phyloP scores from a whole-genome alignment of 1,139 yeast genomes.

The Protomyces inundatus region DNA sequence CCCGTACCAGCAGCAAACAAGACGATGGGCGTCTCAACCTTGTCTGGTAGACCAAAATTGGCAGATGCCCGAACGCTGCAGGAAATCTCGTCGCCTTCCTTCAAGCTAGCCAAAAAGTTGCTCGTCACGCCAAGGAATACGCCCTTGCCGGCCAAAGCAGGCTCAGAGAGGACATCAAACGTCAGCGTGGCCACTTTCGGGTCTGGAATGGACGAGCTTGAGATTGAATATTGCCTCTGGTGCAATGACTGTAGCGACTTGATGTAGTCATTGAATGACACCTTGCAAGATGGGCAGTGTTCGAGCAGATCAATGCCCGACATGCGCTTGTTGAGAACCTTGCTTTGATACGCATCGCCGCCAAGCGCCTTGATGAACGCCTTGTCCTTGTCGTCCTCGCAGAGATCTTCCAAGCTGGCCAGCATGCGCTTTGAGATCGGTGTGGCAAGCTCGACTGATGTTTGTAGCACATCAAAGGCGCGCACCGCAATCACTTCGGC shows the following conservation, averaged over 20 bases:
- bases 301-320: slow-evolving; percentile 23
- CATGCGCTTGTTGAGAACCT: slow-evolving; percentile 14
- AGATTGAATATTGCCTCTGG: slow-evolving; percentile 23
- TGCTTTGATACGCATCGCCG: slow-evolving; percentile 16
- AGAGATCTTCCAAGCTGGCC: not conserved
- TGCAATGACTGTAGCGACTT: slow-evolving; percentile 13
- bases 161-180: slow-evolving; percentile 12
- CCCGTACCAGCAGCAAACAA: slow-evolving; percentile 51
- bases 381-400: slow-evolving; percentile 6
- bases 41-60: slow-evolving; percentile 16
- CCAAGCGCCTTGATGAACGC: slow-evolving; percentile 15
- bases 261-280: slow-evolving; percentile 20
- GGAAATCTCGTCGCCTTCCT: slow-evolving; percentile 17
- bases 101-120: slow-evolving; percentile 13
- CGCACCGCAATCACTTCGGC: slow-evolving; percentile 7
- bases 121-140: slow-evolving; percentile 20
- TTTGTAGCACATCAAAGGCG: slow-evolving; percentile 14
- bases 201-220: slow-evolving; percentile 21
- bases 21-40: slow-evolving; percentile 17
- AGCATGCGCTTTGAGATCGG: slow-evolving; percentile 13
- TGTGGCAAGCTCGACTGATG: slow-evolving; percentile 18
- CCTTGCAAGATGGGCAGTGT: slow-evolving; percentile 3
- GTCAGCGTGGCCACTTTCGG: slow-evolving; percentile 18
- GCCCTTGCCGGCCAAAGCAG: slow-evolving; percentile 12
- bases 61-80: slow-evolving; percentile 22